These are phyloP conservation scores for Fusarium guadeloupense DNA, from an alignment of 2,329 filamentous ascomycete genomes.

Conservation along the genomic window DNA sequence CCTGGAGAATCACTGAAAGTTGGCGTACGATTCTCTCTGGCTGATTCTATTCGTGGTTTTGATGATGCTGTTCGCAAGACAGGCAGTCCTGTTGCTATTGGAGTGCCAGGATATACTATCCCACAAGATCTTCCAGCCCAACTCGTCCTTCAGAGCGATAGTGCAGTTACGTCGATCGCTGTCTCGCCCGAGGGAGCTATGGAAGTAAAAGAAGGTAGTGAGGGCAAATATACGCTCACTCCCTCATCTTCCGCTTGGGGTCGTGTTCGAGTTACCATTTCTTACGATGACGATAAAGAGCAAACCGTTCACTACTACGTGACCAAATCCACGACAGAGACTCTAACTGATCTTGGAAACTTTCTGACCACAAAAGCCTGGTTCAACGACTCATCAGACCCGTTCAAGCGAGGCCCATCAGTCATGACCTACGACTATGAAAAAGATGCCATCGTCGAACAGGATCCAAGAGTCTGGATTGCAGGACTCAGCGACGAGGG, in stretches of 20 bases:
- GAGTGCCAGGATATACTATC: conserved; percentile 65
- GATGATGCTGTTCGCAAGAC: conserved; percentile 56
- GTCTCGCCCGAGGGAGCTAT: conserved; percentile 52
- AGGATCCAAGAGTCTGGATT: conserved; percentile 65
- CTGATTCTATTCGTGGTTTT: conserved; percentile 56
- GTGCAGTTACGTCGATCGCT: conserved; percentile 52
- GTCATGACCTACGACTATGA: conserved; percentile 67
- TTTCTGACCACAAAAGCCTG: conserved; percentile 65
- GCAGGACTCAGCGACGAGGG: conserved; percentile 68
- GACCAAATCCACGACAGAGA: conserved; percentile 56
- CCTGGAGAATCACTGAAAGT: conserved; percentile 57
- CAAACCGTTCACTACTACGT: conserved; percentile 68
- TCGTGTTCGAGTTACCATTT: conserved; percentile 57
- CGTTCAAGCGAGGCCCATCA: conserved; percentile 63
- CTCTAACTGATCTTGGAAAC: conserved; percentile 57
- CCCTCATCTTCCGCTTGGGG: conserved; percentile 59
- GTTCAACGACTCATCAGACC: conserved; percentile 61
- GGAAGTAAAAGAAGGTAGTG: conserved; percentile 41
- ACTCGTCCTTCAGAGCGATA: conserved; percentile 56
- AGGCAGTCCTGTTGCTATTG: conserved; percentile 59
- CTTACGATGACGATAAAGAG: conserved; percentile 56
- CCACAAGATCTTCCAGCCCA: conserved; percentile 57
- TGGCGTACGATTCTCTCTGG: conserved; percentile 62
- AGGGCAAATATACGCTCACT: conserved; percentile 53
- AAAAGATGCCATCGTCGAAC: conserved; percentile 52